Conservation (phyloP, 2,329 filamentous ascomycete species). For the Fusarium anguioides region DNA sequence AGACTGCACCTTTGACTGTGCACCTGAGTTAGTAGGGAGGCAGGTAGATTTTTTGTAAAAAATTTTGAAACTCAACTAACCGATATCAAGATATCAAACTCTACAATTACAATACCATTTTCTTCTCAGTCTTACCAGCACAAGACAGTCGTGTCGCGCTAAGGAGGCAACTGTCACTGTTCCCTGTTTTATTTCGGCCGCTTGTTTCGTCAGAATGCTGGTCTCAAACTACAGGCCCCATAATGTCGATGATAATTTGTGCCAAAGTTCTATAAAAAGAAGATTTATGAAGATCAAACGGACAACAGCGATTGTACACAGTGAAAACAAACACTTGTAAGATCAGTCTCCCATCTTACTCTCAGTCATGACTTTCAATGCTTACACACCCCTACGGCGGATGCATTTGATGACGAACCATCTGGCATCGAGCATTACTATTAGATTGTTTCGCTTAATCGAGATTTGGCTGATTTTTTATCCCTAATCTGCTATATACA, state of each 20-base stretch:
- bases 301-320: background rate
- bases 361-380: no score
- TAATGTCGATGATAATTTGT: conserved; percentile 26
- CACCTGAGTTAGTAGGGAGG: no score
- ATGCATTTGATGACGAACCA: background rate
- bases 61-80: no score
- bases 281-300: background rate
- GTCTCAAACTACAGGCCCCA: conserved; percentile 3
- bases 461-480: background rate
- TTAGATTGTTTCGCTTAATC: background rate
- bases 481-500: background rate
- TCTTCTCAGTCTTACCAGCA: background rate
- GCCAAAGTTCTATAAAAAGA: conserved; percentile 28
- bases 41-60: no score
- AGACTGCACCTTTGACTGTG: no score
- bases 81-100: background rate
- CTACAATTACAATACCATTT: background rate
- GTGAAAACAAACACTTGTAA: background rate
- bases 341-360: background rate
- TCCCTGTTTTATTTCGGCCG: background rate
- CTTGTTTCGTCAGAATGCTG: conserved; percentile 4
- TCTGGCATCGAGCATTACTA: background rate
- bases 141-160: background rate
- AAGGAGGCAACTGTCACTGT: background rate
- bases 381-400: background rate